Evolutionary conservation across 2,329 filamentous ascomycete genomes (phyloP), one percentile per base, ranked within the genome.

Genomic region (Epicoccum sorghinum): DNA sequence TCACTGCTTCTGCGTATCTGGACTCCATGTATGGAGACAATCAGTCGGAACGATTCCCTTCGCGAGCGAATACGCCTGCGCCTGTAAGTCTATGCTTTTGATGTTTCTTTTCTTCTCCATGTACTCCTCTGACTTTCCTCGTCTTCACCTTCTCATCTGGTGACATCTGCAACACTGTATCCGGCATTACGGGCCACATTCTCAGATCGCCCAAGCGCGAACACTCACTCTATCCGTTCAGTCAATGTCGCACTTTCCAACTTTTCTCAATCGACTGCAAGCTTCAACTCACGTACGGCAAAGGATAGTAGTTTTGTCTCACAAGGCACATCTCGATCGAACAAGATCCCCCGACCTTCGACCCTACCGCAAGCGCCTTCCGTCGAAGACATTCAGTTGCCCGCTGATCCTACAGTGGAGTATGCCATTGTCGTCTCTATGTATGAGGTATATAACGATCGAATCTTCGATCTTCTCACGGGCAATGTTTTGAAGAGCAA

Each of bases 361-460:
- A 80, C 82, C 2, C 79, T 95, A 4, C 90, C 93, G 1, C 86
- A 89, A 53, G 78, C 82, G 5, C 93, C 93, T 7, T 87, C 92
- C 59, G 85, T 96, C 47, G 86, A 86, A 73, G 81, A 87, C 46
- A 79, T 96, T 38, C 78, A 82, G 4, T 81, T 96, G 0, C 81
- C 85, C 0, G 80, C 86, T 42, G 89, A 93, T 58, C 80, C 82
- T 1, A 83, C 83, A 18, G 85, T 88, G 49, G 91, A 96, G 64
- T 97, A 97, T 65, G 89, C 89, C 4, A 86, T 99, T 48, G 80
- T 99, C 9, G 83, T 99, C 22, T 96, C 92, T 48, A 99, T 99
- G 93, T 98, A 98, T 75, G 95, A 99, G 74, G 93, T 99, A 1
- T 97, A 99, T 79, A 99, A 99, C 70, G 93, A 99, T 76, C 88